Base-by-base conservation (phyloP, 805 yeast species). In the Hanseniaspora lachancei region DNA sequence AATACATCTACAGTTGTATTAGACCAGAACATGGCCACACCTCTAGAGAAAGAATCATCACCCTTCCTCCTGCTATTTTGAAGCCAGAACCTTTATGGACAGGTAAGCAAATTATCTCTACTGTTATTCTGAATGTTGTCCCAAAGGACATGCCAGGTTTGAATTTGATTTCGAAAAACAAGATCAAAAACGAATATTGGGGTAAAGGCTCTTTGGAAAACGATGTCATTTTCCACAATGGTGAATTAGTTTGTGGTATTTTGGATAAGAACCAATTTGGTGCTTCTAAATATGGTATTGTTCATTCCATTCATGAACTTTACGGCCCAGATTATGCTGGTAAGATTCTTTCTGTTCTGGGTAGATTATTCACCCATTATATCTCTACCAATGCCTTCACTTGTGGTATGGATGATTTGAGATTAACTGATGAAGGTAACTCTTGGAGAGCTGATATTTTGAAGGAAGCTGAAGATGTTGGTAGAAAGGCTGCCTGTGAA, bases 341-440 rank as follows among this genome's bases (percentile, higher is more conserved):
- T 58, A 84, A 86, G 66, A 78, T 93, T 6, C 74, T 93, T 49
- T 84, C 95, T 50, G 95, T 91, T n/a, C 76, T 93, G 59, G 97
- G 98, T 60, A 79, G 98, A 64, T 75, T 93, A 55, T 91, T 95
- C 73, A 95, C 99, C 23, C 88, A 86, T 69, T 93, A 88, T 70
- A 89, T 84, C 65, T 89, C 84, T 79, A 77, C 81, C 73, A 85
- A 87, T 57, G 97, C 96, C 1, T 86, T 93, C 67, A 93, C 98
- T 8, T 93, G 99, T 82, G 98, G 99, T 78, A 95, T 93, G 98
- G 99, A 93, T 69, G 99, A 93, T 74, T 76, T 93, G 69, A 80
- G 95, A 68, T 77, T 95, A 62, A 93, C 97, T 23, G 79, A 70
- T 3, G 95, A 87, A 63, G 99, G 99, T 67, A 89, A 95, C 68